Evolutionary conservation across 768 basidiomycete genomes (phyloP), one percentile per base, ranked within the genome.

Genomic region (Psilocybe tampanensis): DNA sequence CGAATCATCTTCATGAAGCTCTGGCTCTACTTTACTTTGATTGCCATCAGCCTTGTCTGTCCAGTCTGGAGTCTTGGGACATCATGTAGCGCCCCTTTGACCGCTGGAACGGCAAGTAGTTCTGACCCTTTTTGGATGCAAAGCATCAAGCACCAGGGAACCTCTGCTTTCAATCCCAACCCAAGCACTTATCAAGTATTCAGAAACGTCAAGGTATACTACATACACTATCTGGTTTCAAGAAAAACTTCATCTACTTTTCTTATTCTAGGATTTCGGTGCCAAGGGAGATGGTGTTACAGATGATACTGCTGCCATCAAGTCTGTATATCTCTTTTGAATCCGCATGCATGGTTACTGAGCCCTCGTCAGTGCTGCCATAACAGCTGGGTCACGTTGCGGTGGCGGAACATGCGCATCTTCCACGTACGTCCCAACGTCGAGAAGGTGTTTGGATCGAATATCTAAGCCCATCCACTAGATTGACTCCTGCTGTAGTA

Each of bases 81-180:
- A n/a, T 55, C 60, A 47, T 61, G 60, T 36, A 47, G 34, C 17
- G 48, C 56, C 17, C 56, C 60, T 4, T 44, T 61, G 24, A 53
- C 53, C 36, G 21, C 60, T 42, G 60, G 60, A n/a, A 61, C 60
- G 33, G 58, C 58, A 15, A 76, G 73, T 24, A 72, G 72, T 12
- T 84, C 23, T 68, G 66, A 19, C 47, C 79, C 86, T 0, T 92
- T 82, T 66, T 92, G 90, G 90, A 68, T 90, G 64, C 75, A 91
- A 66, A 83, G 62, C 47, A 90, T 92, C 65, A 84, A 79, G 53
- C 90, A 92, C 63, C 89, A 87, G 68, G 90, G 88, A 26, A 83
- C 74, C 22, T 76, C 90, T 6, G 81, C 90, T 2, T 88, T 83
- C 72, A 87, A 89, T 64, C 61, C 83, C 2, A 72, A 84, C 63